Evolutionary conservation across 495 filamentous ascomycete species (phyloP).

Genomic region (Barbatosphaeria neglecta): DNA sequence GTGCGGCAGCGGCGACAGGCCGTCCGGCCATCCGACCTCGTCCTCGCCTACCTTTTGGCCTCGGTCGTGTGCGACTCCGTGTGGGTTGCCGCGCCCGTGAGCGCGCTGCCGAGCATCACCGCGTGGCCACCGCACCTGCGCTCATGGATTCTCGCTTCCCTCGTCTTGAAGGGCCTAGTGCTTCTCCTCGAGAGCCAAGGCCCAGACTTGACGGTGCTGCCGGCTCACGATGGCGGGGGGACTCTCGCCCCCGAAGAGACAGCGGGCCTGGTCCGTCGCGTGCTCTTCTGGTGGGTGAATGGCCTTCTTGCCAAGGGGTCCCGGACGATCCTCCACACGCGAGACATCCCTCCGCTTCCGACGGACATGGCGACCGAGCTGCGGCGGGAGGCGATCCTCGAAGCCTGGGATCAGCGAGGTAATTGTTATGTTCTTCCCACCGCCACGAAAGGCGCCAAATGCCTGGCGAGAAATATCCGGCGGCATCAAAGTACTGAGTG

Average conservation of each 20-base stretch:
- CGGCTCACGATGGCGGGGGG: not conserved
- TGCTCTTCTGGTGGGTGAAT: constrained; percentile 54
- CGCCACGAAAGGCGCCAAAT: not conserved
- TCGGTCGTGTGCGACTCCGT: constrained; percentile 4
- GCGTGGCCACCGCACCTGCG: not conserved
- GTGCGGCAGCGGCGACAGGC: not conserved
- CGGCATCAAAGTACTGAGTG: too few species aligned
- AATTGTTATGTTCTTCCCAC: not conserved
- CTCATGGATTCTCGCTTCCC: not conserved
- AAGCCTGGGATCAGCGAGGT: constrained; percentile 22
- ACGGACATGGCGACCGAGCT: constrained; percentile 30
- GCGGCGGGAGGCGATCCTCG: constrained; percentile 24
- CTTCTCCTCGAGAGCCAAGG: constrained; percentile 2
- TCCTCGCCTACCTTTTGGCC: constrained; percentile 5
- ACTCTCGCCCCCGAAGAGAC: constrained; percentile 30
- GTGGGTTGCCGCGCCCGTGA: constrained; percentile 3
- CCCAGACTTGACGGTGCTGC: constrained; percentile 1
- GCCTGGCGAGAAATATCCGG: too few species aligned
- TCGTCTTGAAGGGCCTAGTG: constrained; percentile 5
- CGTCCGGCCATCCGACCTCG: constrained; percentile 4
- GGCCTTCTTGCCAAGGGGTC: constrained; percentile 42
- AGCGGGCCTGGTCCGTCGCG: constrained; percentile 24
- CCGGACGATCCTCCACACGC: constrained; percentile 24
- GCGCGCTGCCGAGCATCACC: not conserved
- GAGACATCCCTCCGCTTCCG: constrained; percentile 37